Evolutionary conservation across 306 rosid genomes (phyloP), one percentile per base, ranked within the genome.

Genomic region (Dalbergia cultrata): DNA sequence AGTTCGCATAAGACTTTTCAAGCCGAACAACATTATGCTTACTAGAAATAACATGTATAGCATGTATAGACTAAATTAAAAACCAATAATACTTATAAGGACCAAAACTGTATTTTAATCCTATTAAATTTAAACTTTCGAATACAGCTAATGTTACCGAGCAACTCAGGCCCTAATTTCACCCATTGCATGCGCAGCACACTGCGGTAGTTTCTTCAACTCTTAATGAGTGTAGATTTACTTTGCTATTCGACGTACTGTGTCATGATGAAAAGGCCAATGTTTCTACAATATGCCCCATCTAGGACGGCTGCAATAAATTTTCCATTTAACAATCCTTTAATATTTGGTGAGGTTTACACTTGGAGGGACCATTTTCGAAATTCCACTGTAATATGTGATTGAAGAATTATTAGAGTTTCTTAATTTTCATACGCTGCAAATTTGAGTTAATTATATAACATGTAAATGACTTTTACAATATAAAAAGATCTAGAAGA

Each of bases 251-350:
- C 33, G 43, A 67, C 54, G 19, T 26, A 18, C 26, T 50, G 9
- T 33, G 39, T 9, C 45, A 50, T 56, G 8, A 43, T n/a, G 9
- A 47, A 39, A 44, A 70, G 37, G 70, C 17, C 53, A 45, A 16
- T 31, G 31, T 72, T 52, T 9, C 52, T 41, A 6, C 14, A 60
- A 60, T 57, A 14, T 62, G 77, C 61, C 62, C 16, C 12, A 2
- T 47, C 37, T 75, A 82, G 85, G 81, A 75, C 85, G 81, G 85
- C 85, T 68, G 72, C 81, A 60, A 68, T 82, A n/a, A 82, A 75
- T 11, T 58, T 50, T 39, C 52, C 69, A 17, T 37, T 74, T 67
- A 78, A 72, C 75, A 9, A 56, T 53, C 47, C 44, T 75, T 62
- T 75, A 61, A 75, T 62, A 62, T 61, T 74, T 45, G 2, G 39